Evolutionary conservation across 1,139 yeast genomes (phyloP).

Genomic region (Kodamaea derodonti): DNA sequence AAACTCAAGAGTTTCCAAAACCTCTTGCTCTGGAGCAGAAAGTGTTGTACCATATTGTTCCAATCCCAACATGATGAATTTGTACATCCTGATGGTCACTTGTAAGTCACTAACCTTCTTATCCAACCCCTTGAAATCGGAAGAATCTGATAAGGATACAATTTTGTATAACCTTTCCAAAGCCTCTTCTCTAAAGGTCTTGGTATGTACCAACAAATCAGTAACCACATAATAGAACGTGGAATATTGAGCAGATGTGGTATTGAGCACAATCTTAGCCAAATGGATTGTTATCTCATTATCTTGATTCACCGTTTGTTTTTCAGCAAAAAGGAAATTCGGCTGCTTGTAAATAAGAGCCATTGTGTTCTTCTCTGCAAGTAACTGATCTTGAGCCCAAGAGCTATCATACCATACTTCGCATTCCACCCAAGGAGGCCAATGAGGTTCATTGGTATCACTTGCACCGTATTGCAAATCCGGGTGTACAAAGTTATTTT

Average conservation of each 20-base stretch:
- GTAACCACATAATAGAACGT: constrained; percentile 61
- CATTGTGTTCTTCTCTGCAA: constrained; percentile 61
- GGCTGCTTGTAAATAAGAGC: constrained; percentile 64
- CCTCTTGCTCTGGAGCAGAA: constrained; percentile 21
- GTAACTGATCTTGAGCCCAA: constrained; percentile 50
- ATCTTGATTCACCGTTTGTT: constrained; percentile 18
- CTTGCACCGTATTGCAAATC: constrained; percentile 22
- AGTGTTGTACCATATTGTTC: constrained; percentile 25
- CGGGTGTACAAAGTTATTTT: constrained; percentile 17
- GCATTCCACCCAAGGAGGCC: constrained; percentile 85
- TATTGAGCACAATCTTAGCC: constrained; percentile 64
- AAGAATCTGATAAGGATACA: constrained; percentile 63
- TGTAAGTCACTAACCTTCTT: constrained; percentile 54
- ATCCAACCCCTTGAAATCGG: constrained; percentile 56
- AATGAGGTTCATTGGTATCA: constrained; percentile 20
- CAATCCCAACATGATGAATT: constrained; percentile 44
- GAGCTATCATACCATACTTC: constrained; percentile 74
- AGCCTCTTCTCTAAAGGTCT: constrained; percentile 54
- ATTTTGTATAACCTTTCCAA: constrained; percentile 63
- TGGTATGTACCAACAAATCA: constrained; percentile 64
- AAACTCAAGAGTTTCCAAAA: constrained; percentile 43
- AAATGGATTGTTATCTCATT: constrained; percentile 50
- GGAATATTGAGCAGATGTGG: constrained; percentile 73
- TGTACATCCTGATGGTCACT: constrained; percentile 43
- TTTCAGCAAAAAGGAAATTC: constrained; percentile 52